These are phyloP conservation scores for Asterochloris sp. DNA, from an alignment of 139 green algal genomes.

Conservation along the genomic window DNA sequence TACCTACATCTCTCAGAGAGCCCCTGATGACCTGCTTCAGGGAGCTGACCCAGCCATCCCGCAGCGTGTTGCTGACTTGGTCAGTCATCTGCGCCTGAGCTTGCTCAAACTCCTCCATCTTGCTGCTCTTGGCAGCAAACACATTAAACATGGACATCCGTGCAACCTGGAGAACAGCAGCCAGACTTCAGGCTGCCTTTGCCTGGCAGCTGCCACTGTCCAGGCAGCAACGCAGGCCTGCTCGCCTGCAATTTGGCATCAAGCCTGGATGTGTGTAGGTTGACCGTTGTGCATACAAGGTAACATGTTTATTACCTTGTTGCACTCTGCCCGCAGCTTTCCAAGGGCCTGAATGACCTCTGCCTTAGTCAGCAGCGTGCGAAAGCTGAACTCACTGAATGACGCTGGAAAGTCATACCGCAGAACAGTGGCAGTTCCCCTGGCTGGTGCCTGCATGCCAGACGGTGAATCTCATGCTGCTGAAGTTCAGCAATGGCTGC, in stretches of 20 bases:
- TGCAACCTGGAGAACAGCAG: constrained; percentile 37
- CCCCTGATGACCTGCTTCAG: constrained; percentile 41
- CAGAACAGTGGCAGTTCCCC: constrained; percentile 42
- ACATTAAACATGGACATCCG: constrained; percentile 71
- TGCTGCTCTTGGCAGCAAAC: constrained; percentile 60
- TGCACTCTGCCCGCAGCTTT: constrained; percentile 51
- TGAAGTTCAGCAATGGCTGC: background rate
- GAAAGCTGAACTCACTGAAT: constrained; percentile 75
- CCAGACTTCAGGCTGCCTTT: background rate
- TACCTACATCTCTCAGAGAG: constrained; percentile 49
- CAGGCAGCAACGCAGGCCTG: too few species aligned
- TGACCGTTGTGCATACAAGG: constrained; percentile 17
- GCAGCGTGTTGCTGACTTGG: constrained; percentile 58
- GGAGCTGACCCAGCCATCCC: constrained; percentile 58
- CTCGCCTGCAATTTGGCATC: background rate
- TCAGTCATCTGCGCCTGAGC: constrained; percentile 51
- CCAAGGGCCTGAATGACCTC: constrained; percentile 60
- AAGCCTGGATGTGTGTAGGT: constrained; percentile 19
- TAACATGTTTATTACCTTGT: constrained; percentile 42
- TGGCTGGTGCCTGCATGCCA: background rate
- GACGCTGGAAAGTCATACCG: constrained; percentile 69
- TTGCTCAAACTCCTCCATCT: constrained; percentile 81
- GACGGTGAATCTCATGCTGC: background rate
- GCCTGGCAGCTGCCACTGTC: background rate
- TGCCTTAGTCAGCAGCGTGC: constrained; percentile 70